Base-by-base conservation (phyloP, 2,329 filamentous ascomycete species). In the Lecanicillium sp. region DNA sequence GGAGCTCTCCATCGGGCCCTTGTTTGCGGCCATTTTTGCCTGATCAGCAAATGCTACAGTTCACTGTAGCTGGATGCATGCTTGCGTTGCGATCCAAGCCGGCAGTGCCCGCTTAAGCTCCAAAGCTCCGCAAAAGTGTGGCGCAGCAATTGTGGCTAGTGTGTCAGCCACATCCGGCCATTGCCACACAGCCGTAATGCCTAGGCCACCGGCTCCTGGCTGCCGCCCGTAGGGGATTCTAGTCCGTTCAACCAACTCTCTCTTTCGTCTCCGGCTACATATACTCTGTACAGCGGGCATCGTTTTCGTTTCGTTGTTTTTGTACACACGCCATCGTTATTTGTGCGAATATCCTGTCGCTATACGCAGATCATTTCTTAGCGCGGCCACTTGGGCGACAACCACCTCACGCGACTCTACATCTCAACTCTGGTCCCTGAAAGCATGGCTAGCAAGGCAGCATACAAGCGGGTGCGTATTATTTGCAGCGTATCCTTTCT, bases 391-490 rank as follows among this genome's bases (percentile, higher is more conserved):
- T 11, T 25, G 11, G 22, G 22, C 22, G 22, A 25, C 11, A 15
- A 30, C 30, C 15, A 33, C 17, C 20, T 37, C 43, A 44, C 39
- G 43, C 43, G 43, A 42, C 40, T 31, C 40, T 32, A 15, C 17
- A 9, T 28, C 29, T 13, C 29, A n/a, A 11, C 14, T 17, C 14
- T n/a, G 14, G 14, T 11, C 10, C n/a, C 6, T 29, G 11, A 17
- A 35, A 58, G 41, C 46, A 86, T 86, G 81, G 81, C 82, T 36
- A 84, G 77, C 54, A 80, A 79, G 57, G 79, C 81, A 49, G 81
- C 82, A 15, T 79, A 79, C 61, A 86, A 84, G 65, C 75, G 82
- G 57, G 80, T 81, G 66, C 50, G 75, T 31, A 27, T 27, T 30
- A 18, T 9, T 19, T 28, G 28, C 10, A 9, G 18, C 7, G 11